Evolutionary conservation across 345 rosid genomes (phyloP).

Genomic region (Eucalyptus paniculata): DNA sequence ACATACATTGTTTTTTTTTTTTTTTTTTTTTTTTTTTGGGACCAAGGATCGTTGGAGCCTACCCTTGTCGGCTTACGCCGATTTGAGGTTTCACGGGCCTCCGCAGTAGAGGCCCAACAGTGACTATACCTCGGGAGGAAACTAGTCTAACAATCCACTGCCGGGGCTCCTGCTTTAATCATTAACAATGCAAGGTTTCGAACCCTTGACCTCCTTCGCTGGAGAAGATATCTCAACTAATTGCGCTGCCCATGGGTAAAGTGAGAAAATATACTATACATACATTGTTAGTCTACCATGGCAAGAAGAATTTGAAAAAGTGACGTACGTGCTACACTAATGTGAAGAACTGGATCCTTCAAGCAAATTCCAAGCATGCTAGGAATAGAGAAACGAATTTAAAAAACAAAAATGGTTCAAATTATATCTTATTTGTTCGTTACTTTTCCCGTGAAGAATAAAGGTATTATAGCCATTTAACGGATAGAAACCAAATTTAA

Average conservation of each 20-base stretch:
- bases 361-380: neutral
- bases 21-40: too few species aligned
- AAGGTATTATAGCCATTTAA: neutral
- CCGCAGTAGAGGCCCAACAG: rapidly evolving
- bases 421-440: neutral
- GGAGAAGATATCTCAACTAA: too few species aligned
- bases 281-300: neutral
- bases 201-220: too few species aligned
- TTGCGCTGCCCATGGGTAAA: too few species aligned
- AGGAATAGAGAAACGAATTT: neutral
- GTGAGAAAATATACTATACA: too few species aligned
- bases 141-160: too few species aligned
- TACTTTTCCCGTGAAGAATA: neutral
- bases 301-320: neutral
- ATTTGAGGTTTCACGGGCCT: too few species aligned
- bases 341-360: neutral
- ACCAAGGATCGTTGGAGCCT: rapidly evolving
- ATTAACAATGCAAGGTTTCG: too few species aligned
- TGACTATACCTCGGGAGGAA: too few species aligned
- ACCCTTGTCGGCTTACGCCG: rapidly evolving
- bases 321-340: neutral
- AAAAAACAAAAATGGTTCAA: neutral
- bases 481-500: neutral
- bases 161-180: too few species aligned
- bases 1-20: too few species aligned